Evolutionary conservation across 768 basidiomycete species (phyloP).

Genomic region (Suillus subalutaceus): DNA sequence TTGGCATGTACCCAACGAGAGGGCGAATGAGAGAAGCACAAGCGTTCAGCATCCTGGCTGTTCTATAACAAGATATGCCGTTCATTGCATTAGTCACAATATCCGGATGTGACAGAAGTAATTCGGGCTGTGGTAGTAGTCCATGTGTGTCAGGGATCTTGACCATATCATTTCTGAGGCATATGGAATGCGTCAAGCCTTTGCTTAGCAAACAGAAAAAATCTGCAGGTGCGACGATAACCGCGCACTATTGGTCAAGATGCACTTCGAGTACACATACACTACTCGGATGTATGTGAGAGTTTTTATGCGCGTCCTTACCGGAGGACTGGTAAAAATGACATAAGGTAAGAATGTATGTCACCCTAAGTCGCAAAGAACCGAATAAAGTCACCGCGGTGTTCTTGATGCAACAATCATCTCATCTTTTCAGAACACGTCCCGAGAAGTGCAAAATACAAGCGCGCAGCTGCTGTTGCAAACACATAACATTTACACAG

Average conservation of each 20-base stretch:
- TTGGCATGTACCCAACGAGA: not conserved
- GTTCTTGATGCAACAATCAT: not conserved
- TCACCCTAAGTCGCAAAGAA: not conserved
- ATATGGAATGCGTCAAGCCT: not conserved
- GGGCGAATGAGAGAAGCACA: not conserved
- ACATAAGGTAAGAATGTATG: not conserved
- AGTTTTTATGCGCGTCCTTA: not conserved
- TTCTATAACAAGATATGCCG: not conserved
- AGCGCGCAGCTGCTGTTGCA: not conserved
- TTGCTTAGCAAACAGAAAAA: not conserved
- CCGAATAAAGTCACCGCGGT: not conserved
- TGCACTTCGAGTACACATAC: not conserved
- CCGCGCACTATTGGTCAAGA: no score
- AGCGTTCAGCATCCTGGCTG: not conserved
- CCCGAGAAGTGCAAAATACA: not conserved
- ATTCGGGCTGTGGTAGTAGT: no score
- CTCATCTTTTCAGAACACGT: not conserved
- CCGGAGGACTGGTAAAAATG: not conserved
- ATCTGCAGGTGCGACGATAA: not conserved
- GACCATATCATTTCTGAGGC: not conserved
- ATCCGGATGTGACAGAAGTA: not conserved
- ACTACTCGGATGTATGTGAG: not conserved
- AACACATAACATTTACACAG: not conserved
- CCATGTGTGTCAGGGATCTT: not conserved
- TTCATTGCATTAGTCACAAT: not conserved